Conservation (phyloP, 345 rosid genomes). For the Abelmoschus esculentus region DNA sequence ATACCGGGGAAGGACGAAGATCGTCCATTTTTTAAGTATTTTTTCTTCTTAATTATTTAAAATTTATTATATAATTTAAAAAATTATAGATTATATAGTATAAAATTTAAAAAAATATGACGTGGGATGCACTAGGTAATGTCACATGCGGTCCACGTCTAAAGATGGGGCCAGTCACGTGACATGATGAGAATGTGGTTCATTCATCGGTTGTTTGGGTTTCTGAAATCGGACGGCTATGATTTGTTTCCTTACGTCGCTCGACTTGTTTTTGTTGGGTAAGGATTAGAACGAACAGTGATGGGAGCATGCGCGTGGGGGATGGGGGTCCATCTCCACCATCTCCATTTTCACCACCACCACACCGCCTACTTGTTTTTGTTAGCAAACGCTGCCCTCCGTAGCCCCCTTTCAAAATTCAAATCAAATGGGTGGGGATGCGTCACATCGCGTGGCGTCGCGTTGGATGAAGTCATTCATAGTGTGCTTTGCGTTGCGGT, state of each 20-base stretch:
- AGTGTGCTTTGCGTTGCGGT: background rate
- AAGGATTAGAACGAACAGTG: background rate
- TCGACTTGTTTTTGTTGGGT: background rate
- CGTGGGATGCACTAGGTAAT: conserved; percentile 28
- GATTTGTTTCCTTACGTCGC: conserved; percentile 23
- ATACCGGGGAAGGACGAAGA: background rate
- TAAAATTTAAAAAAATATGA: conserved; percentile 1
- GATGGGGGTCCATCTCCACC: conserved; percentile 12
- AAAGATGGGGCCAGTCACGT: conserved; percentile 19
- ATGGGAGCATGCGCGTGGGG: conserved; percentile 22
- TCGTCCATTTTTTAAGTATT: no score
- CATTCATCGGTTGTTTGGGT: background rate
- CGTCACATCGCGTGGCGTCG: background rate
- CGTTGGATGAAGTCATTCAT: background rate
- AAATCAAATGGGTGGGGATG: no score
- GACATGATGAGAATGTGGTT: conserved; percentile 11
- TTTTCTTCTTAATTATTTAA: no score
- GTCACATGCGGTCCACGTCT: conserved; percentile 32
- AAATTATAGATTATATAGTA: no score
- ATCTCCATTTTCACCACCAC: conserved; percentile 9
- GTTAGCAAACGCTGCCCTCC: background rate
- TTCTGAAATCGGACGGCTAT: conserved; percentile 25
- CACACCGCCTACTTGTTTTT: conserved; percentile 17
- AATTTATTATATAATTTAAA: no score
- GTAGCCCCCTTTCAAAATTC: no score